Base-by-base conservation (phyloP, 306 rosid genomes). In the Sindora glabra region DNA sequence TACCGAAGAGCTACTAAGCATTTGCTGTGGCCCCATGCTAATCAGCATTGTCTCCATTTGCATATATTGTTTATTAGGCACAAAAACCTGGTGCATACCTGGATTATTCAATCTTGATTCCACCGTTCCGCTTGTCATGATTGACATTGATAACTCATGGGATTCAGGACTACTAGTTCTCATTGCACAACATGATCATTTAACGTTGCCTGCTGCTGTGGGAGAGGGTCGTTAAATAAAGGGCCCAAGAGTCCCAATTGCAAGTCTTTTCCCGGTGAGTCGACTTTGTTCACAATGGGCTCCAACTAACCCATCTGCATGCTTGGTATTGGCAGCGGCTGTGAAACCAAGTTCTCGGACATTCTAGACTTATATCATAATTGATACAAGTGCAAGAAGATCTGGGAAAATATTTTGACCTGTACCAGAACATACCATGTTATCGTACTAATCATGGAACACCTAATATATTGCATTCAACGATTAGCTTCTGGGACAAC, bases 301-400 rank as follows among this genome's bases (percentile, higher is more conserved):
- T 84, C 89, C 71, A 84, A 23, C 24, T 81, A 89, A 66, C 82
- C 76, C 73, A 79, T 76, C 58, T 74, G 90, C 83, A 61, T 68
- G 73, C 74, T 77, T 4, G 84, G 52, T 40, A 80, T 27, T 8
- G 67, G 65, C 37, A 74, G 47, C 32, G 62, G 81, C 54, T 89
- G 80, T 17, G 87, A 77, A 70, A 84, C 77, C 57, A 82, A 62
- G 52, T 86, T 77, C 76, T 77, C 82, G 22, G 83, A 74, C 94
- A 84, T 77, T 62, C 67, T 79, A 61, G 16, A 59, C 64, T 39
- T 38, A 18, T 42, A 69, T 29, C 66, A 52, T 41, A 15, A 34
- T 52, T n/a, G 26, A 59, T 18, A 46, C 40, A 25, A n/a, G 45
- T 18, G 5, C 49, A 19, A 14, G 33, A 29, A 25, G 17, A 15